A percentile compares a stretch with the other conserved stretches of the same genome.
phyloP scores from a whole-genome alignment of 73 alveolate genomes.

The Paramecium sonneborni region DNA sequence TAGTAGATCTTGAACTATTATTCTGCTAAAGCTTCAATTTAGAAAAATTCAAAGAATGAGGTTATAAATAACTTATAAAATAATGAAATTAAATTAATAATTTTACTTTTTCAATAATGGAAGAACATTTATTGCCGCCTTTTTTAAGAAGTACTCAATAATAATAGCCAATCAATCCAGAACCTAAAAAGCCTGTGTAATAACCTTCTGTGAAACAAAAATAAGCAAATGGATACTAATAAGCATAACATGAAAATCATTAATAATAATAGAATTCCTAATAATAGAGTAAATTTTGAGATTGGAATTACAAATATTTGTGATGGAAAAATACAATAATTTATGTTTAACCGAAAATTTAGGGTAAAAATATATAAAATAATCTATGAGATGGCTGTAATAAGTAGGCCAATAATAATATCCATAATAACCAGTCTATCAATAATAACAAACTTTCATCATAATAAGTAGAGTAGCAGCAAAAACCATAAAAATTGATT shows the following conservation, averaged over 20 bases:
- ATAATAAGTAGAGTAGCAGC: neutral
- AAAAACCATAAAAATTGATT: constrained; percentile 10
- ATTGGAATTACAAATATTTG: too few relatives aligned
- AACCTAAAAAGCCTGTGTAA: constrained; percentile 10
- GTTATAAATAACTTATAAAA: neutral
- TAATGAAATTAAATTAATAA: neutral
- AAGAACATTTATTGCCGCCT: constrained; percentile 26
- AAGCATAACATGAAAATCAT: neutral
- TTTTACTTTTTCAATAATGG: constrained; percentile 17
- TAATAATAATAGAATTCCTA: neutral
- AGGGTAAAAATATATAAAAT: constrained; percentile 75
- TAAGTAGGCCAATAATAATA: neutral
- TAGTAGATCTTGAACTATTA: too few relatives aligned
- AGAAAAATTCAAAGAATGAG: constrained; percentile 10
- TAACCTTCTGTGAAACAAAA: neutral
- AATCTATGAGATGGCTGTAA: constrained; percentile 75
- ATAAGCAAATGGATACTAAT: neutral
- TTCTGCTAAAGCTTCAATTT: neutral
- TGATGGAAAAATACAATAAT: too few relatives aligned
- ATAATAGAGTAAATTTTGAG: too few relatives aligned
- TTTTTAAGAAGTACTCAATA: neutral
- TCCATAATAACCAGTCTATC: neutral
- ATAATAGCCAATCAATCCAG: neutral
- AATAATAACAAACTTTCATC: neutral
- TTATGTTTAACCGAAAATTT: too few relatives aligned